phyloP scores from a whole-genome alignment of 2,329 filamentous ascomycete species.

The Botrytis elliptica region DNA sequence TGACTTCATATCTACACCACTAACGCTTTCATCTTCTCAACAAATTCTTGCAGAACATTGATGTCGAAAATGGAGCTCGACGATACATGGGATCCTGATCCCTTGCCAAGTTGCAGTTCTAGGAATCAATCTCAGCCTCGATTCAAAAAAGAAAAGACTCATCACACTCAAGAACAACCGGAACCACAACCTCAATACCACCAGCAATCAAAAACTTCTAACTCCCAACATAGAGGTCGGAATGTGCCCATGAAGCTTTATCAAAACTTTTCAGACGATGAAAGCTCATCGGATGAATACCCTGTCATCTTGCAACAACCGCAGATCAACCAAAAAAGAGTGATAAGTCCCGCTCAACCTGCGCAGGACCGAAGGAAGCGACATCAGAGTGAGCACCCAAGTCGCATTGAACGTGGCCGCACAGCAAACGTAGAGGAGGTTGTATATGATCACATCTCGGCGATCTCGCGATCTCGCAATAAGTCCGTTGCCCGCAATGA shows the following conservation, averaged over 20 bases:
- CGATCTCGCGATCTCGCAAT: background rate
- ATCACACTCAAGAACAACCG: background rate
- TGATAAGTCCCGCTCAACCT: background rate
- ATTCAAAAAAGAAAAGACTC: background rate
- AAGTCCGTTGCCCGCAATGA: background rate
- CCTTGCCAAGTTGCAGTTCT: background rate
- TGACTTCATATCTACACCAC: background rate
- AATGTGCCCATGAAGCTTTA: background rate
- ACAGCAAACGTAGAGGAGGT: background rate
- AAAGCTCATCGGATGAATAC: constrained; percentile 1
- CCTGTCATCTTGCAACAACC: background rate
- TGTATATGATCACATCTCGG: background rate
- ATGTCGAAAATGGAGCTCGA: constrained; percentile 2
- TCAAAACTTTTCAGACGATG: background rate
- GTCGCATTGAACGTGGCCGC: background rate
- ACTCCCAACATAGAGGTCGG: background rate
- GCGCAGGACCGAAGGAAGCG: background rate
- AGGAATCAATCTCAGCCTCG: background rate
- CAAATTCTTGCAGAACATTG: background rate
- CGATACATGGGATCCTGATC: constrained; percentile 9
- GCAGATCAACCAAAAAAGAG: constrained; percentile 1
- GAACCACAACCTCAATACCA: background rate
- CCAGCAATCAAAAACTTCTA: background rate
- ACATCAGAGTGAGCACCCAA: constrained; percentile 15
- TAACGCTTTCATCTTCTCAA: background rate